phyloP scores from a whole-genome alignment of 2,329 filamentous ascomycete species.

The Anisogramma anomala region DNA sequence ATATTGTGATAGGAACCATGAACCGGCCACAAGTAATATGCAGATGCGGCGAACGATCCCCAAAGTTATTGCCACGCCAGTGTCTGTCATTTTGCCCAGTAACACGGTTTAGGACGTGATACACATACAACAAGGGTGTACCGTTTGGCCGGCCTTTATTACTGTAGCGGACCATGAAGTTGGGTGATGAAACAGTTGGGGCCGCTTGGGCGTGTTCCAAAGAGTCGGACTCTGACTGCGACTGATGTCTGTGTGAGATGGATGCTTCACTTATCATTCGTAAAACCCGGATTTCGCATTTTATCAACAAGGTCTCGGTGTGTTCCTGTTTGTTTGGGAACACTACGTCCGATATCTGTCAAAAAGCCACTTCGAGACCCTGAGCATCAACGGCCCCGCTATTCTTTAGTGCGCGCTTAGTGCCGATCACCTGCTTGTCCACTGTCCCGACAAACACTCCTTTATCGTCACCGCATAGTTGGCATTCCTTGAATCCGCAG shows the following conservation, averaged over 20 bases:
- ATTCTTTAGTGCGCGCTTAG: constrained; percentile 10
- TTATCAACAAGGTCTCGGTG: not conserved
- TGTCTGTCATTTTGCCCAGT: no score
- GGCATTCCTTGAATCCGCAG: constrained; percentile 11
- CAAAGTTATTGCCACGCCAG: no score
- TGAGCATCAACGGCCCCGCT: constrained; percentile 2
- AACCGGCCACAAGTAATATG: no score
- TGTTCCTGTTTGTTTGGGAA: not conserved
- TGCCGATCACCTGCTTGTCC: no score
- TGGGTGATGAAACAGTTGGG: constrained; percentile 11
- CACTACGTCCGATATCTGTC: no score
- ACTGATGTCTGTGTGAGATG: not conserved
- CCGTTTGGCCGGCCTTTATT: no score
- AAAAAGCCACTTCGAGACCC: constrained; percentile 1
- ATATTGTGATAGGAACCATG: no score
- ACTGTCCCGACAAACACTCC: no score
- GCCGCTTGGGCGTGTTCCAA: constrained; percentile 4
- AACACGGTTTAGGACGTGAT: no score
- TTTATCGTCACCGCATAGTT: constrained; percentile 13
- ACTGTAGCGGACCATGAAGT: no score
- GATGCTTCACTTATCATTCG: not conserved
- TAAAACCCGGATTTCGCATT: not conserved
- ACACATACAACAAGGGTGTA: no score
- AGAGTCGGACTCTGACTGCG: not conserved
- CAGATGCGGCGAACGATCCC: no score